Base-by-base conservation (phyloP, 306 rosid genomes). In the Canavalia ensiformis region DNA sequence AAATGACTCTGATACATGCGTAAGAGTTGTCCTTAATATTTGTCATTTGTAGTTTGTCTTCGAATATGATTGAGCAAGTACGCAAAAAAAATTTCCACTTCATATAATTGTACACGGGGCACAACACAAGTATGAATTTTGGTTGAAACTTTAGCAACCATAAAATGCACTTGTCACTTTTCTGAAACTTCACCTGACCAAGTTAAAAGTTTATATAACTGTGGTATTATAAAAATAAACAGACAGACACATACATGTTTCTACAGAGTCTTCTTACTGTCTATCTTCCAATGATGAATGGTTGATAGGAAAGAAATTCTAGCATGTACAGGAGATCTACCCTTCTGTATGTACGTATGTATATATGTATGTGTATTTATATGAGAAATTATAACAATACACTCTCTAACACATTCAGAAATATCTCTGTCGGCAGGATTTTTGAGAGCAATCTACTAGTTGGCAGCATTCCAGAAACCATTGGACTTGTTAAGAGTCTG, bases 1-100 rank as follows among this genome's bases (percentile, higher is more conserved):
- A 79, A 12, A 90, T 88, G 94, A 8, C 1, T 0, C 84, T 88
- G 58, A 10, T 86, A 75, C 92, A 90, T 78, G 78, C 81, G 94
- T 90, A 90, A 90, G 94, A 57, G 34, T 39, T 30, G 13, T 57
- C 45, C 69, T 33, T 11, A 3, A 18, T 31, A 42, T 12, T 68
- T 7, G 0, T 44, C 41, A 5, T 37, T 7, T 18, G 12, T 57
- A 65, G 46, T n/a, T 57, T 51, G 34, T n/a, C 28, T 51, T 25
- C 39, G 30, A 25, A 37, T 28, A 49, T 50, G 33, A 66, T 52
- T 41, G 57, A 39, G 5, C 70, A 34, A 79, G 30, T 18, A 25
- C 60, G 68, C 58, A 10, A 42, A 2, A 10, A 42, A 2, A 11
- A 29, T 63, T 31, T 41, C 30, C 29, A 52, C 4, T 9, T 55